Conservation (phyloP, 352 stramenopile species). For the Phytophthora vignae region DNA sequence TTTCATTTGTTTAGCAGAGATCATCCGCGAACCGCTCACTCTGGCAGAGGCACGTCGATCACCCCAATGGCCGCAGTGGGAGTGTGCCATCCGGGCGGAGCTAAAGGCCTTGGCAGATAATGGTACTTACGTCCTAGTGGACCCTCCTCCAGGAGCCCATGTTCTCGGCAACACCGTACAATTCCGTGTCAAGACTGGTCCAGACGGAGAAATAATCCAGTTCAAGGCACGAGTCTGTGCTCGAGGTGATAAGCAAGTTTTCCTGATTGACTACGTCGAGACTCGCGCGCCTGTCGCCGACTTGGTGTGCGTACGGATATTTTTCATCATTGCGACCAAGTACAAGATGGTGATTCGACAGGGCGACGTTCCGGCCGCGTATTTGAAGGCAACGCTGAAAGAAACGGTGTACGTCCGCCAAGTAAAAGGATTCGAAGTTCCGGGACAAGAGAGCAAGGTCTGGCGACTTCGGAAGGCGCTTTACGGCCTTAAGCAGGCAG, state of each 20-base stretch:
- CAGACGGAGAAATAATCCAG: background rate
- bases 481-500: slow-evolving; percentile 8
- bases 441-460: slow-evolving; percentile 4
- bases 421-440: slow-evolving; percentile 1
- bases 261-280: slow-evolving; percentile 1
- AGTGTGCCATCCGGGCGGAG: background rate
- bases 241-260: slow-evolving; percentile 9
- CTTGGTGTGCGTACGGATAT: slow-evolving; percentile 6
- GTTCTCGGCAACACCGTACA: slow-evolving; percentile 5
- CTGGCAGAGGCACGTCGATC: background rate
- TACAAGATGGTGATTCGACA: background rate
- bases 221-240: slow-evolving; percentile 12
- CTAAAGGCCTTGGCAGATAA: slow-evolving; percentile 5
- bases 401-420: slow-evolving; percentile 7
- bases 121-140: slow-evolving; percentile 2
- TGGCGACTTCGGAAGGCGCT: slow-evolving; percentile 6
- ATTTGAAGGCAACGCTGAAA: slow-evolving; percentile 4
- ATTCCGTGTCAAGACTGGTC: slow-evolving; percentile 12
- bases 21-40: slow-evolving; percentile 8
- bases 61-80: background rate
- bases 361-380: slow-evolving; percentile 4
- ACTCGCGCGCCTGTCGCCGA: background rate
- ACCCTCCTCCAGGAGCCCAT: slow-evolving; percentile 4
- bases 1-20: background rate
- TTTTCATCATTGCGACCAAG: background rate